phyloP scores from a whole-genome alignment of 78 protist species.

The Guillardia theta region DNA sequence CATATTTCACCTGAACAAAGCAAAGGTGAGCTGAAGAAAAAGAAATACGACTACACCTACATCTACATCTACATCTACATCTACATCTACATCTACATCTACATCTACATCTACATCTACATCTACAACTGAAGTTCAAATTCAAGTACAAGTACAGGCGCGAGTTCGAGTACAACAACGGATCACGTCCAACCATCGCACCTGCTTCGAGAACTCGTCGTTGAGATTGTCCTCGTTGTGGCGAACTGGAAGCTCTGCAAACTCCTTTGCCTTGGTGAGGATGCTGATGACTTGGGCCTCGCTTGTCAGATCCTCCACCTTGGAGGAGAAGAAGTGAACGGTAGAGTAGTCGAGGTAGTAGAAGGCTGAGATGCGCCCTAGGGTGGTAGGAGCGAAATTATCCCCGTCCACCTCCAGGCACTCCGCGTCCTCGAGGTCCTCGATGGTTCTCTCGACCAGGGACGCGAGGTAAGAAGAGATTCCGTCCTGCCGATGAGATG shows the following conservation, averaged over 20 bases:
- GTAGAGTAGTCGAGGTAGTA: conserved; percentile 92
- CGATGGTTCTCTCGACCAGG: conserved; percentile 68
- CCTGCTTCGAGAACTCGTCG: conserved; percentile 49
- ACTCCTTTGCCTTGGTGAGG: conserved; percentile 76
- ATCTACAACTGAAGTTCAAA: no score
- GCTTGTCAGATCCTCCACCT: not conserved
- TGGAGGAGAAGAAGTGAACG: conserved; percentile 62
- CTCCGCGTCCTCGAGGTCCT: conserved; percentile 52
- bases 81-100: no score
- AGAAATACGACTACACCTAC: not conserved
- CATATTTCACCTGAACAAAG: not conserved
- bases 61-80: no score
- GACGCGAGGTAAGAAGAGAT: conserved; percentile 56
- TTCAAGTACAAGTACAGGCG: not conserved
- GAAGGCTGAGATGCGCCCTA: conserved; percentile 92
- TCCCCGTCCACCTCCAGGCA: conserved; percentile 54
- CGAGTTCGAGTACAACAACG: not conserved
- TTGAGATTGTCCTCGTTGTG: conserved; percentile 97
- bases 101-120: no score
- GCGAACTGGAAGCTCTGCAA: conserved; percentile 91
- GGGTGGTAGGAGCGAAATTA: not conserved
- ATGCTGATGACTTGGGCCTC: not conserved
- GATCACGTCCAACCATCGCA: conserved; percentile 52
- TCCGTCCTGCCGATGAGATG: not conserved
- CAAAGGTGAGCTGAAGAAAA: not conserved